These are phyloP conservation scores for Phalaenopsis aphrodite DNA, from an alignment of 106 monocot genomes.

Conservation along the genomic window DNA sequence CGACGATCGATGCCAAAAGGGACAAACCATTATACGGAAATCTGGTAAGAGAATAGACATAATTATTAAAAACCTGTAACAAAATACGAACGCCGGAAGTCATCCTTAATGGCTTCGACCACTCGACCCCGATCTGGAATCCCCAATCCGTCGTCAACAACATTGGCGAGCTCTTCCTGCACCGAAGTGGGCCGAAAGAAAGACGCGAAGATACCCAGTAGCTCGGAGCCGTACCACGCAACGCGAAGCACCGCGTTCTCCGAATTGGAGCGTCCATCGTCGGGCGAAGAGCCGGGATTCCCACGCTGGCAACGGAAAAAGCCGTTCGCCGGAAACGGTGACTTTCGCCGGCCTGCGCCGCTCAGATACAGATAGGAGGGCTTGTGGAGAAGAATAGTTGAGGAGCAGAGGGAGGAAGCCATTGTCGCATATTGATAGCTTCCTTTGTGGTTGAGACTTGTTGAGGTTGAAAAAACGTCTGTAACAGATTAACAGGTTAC, in stretches of 20 bases:
- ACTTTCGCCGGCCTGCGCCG: background rate
- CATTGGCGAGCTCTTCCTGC: background rate
- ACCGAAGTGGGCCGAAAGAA: slow-evolving; percentile 39
- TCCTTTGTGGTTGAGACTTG: background rate
- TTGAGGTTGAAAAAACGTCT: too few species aligned
- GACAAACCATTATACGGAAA: background rate
- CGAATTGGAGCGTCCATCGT: slow-evolving; percentile 16
- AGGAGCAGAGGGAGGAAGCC: slow-evolving; percentile 17
- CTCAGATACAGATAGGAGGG: background rate
- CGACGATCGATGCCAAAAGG: background rate
- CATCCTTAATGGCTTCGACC: slow-evolving; percentile 57
- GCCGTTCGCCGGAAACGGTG: background rate
- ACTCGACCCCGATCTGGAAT: slow-evolving; percentile 25
- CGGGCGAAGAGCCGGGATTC: background rate
- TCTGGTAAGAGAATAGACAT: background rate
- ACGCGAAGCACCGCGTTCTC: slow-evolving; percentile 63
- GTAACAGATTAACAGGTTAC: too few species aligned
- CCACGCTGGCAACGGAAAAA: slow-evolving; percentile 3
- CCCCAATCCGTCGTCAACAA: slow-evolving; percentile 1
- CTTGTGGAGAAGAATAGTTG: background rate
- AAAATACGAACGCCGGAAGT: slow-evolving; percentile 73
- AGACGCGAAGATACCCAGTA: slow-evolving; percentile 68
- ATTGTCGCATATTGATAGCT: slow-evolving; percentile 4
- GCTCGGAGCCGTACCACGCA: slow-evolving; percentile 89
- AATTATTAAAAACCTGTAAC: slow-evolving; percentile 52